A percentile compares a stretch with the other conserved stretches of the same genome.
Evolutionary conservation across 345 rosid species (phyloP).

Genomic region (Fremontodendron californicum): DNA sequence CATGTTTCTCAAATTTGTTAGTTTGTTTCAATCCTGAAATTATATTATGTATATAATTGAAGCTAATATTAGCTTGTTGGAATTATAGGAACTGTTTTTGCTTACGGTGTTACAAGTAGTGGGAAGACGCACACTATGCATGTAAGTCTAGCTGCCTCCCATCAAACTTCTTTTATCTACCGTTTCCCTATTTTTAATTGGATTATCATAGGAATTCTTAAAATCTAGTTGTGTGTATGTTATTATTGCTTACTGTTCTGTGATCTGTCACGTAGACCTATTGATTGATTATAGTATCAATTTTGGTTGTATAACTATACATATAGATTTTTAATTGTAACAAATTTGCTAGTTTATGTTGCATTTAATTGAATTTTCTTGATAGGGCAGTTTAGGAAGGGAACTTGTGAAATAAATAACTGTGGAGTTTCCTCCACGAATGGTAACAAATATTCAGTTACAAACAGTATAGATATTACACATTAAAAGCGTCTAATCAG

Average conservation of each 20-base stretch:
- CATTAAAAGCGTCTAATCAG: neutral
- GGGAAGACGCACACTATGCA: constrained; percentile 99
- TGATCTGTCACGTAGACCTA: neutral
- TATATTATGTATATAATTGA: neutral
- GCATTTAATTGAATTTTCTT: constrained; percentile 1
- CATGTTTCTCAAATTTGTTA: neutral
- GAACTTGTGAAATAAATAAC: neutral
- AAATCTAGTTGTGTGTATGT: neutral
- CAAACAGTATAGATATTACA: neutral
- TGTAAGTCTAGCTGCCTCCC: constrained; percentile 44
- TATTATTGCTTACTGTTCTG: neutral
- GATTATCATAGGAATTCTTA: neutral
- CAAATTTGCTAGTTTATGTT: neutral
- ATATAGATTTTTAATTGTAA: neutral
- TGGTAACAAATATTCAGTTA: neutral
- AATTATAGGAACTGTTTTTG: constrained; percentile 90
- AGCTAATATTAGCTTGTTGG: neutral
- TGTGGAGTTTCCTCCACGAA: neutral
- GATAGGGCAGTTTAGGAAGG: neutral
- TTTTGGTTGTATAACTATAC: neutral
- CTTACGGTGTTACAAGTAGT: constrained; percentile 99
- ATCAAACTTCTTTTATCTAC: neutral
- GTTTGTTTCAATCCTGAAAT: constrained; percentile 3
- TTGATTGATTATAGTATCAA: neutral
- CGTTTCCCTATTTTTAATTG: neutral